Percentiles rank a stretch among this genome's conserved stretches.
Conservation (phyloP, 257 asterid species). For the Solanum pennellii region DNA sequence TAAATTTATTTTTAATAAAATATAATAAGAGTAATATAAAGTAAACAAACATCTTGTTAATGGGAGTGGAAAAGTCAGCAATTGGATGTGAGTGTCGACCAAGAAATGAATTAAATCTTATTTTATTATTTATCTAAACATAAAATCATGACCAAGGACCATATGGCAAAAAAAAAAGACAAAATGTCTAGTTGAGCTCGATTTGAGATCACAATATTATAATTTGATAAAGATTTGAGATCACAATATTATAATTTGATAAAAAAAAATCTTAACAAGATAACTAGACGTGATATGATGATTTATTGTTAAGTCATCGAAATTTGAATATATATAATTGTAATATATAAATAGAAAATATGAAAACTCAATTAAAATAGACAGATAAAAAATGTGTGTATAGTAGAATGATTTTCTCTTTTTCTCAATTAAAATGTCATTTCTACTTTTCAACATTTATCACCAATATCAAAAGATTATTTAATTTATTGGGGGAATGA, state of each 20-base stretch:
- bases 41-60: background rate
- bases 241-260: no score
- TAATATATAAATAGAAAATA: rapidly evolving
- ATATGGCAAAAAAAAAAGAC: background rate
- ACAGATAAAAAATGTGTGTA: rapidly evolving
- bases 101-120: background rate
- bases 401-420: background rate
- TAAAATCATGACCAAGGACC: background rate
- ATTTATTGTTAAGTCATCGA: no score
- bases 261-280: no score
- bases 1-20: background rate
- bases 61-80: background rate
- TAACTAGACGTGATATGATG: no score
- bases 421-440: background rate
- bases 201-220: background rate
- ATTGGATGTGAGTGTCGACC: background rate
- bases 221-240: no score
- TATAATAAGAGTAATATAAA: background rate
- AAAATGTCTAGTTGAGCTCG: background rate
- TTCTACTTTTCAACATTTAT: background rate
- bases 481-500: background rate
- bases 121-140: background rate
- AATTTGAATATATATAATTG: no score
- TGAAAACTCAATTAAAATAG: no score
- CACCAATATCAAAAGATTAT: background rate